Percentiles rank a stretch among this genome's conserved stretches.
phyloP scores from a whole-genome alignment of 2,329 filamentous ascomycete species.

The Aspergillus unguis region DNA sequence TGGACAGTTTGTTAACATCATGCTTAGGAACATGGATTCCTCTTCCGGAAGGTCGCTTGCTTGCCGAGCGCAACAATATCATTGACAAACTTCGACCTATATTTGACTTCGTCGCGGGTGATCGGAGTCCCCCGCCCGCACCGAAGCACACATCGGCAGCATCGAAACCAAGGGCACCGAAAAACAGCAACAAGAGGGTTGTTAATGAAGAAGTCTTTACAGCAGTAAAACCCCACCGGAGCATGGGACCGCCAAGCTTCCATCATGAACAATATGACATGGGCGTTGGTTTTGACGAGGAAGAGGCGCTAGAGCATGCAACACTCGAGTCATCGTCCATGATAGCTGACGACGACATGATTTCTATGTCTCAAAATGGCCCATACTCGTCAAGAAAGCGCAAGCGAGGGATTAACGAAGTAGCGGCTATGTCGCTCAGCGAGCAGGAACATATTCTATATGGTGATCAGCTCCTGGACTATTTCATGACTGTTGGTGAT shows the following conservation, averaged over 20 bases:
- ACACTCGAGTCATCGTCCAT: constrained; percentile 82
- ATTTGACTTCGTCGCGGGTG: constrained; percentile 82
- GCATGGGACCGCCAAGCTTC: constrained; percentile 35
- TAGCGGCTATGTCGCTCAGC: constrained; percentile 52
- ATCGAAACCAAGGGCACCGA: constrained; percentile 76
- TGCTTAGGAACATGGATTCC: constrained; percentile 90
- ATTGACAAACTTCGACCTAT: constrained; percentile 80
- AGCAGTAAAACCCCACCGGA: constrained; percentile 30
- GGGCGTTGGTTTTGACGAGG: constrained; percentile 64
- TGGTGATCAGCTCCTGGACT: constrained; percentile 89
- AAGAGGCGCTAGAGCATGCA: constrained; percentile 77
- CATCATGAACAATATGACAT: constrained; percentile 65
- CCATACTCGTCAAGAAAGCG: constrained; percentile 62
- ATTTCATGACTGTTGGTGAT: constrained; percentile 85
- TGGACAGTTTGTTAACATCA: neutral
- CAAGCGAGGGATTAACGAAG: constrained; percentile 69
- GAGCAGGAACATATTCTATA: constrained; percentile 88
- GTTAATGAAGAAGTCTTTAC: constrained; percentile 34
- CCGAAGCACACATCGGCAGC: constrained; percentile 75
- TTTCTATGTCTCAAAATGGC: constrained; percentile 65
- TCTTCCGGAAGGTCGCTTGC: constrained; percentile 70
- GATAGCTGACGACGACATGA: constrained; percentile 76
- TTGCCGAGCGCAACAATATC: constrained; percentile 84
- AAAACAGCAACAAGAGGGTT: constrained; percentile 60
- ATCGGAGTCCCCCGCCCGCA: constrained; percentile 85